phyloP scores from a whole-genome alignment of 805 yeast species.

The Sporopachydermia lactativora region DNA sequence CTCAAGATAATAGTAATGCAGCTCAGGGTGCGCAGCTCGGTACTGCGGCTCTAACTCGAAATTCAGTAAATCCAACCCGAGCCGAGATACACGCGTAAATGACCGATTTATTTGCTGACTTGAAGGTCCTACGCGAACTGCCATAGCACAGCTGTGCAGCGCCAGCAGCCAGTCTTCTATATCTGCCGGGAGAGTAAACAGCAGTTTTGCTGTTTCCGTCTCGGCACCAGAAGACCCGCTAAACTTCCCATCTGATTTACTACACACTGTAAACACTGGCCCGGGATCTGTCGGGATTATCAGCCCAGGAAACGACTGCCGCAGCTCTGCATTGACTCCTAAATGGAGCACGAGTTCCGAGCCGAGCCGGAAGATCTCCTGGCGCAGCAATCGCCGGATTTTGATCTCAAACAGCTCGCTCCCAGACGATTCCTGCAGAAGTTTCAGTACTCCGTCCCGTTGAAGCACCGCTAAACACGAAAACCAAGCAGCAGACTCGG shows the following conservation, averaged over 20 bases:
- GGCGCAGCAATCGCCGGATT: not conserved
- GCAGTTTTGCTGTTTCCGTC: not conserved
- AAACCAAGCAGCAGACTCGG: not conserved
- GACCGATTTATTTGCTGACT: not conserved
- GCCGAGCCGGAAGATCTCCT: not conserved
- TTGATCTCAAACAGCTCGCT: not conserved
- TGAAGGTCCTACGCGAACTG: not conserved
- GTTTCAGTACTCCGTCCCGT: not conserved
- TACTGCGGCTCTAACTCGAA: not conserved
- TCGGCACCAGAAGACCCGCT: not conserved
- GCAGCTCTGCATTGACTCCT: not conserved
- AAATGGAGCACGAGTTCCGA: not conserved
- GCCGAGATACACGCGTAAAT: not conserved
- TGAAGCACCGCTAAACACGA: not conserved
- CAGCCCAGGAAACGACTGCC: not conserved
- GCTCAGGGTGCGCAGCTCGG: not conserved
- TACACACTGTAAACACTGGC: not conserved
- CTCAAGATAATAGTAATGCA: constrained; percentile 1
- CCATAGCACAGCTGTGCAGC: not conserved
- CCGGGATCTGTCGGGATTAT: not conserved
- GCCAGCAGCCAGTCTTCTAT: not conserved
- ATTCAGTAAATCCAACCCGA: not conserved
- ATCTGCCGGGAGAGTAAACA: not conserved
- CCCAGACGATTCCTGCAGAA: not conserved
- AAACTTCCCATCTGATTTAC: not conserved